Evolutionary conservation across 306 rosid species (phyloP), one percentile per base, ranked within the genome.

Genomic region (Ceratonia siliqua): DNA sequence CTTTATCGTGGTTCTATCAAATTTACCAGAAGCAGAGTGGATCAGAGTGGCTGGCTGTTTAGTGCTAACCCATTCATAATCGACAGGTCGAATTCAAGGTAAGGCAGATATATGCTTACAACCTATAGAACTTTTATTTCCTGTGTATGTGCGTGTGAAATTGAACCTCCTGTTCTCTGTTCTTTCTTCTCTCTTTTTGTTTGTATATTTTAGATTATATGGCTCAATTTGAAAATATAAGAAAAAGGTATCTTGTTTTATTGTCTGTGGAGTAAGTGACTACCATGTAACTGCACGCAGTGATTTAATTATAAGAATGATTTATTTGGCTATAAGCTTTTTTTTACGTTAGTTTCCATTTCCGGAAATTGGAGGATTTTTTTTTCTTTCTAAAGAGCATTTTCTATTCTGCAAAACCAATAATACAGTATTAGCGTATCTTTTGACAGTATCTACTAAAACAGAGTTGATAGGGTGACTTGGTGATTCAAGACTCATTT

Each of bases 121-220:
- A 7, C 30, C 21, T 8, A 4, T 32, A 22, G n/a, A 55, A 53
- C 35, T 43, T 62, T 30, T 6, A 42, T 68, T 68, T 9, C 2
- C 4, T 27, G 28, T 55, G 49, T 38, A 28, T 30, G 17, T 52
- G 66, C 14, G 38, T 42, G 13, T 12, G 73, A 52, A 53, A 48
- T 33, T 55, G 33, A 81, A 76, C 24, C 63, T 54, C 20, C 9
- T 48, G 24, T 53, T 53, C 25, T 63, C 48, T 76, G 35, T 57
- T 54, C n/a, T 67, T 38, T 24, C 7, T 21, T 14, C n/a, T 33
- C 56, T 42, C 43, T 66, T 14, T 27, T 18, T 52, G 15, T 59
- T 43, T 64, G 63, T 79, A 27, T 43, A 33, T 63, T 30, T 68
- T 68, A 8, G 1, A 11, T 13, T 3, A 14, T 33, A 1, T 2